Conservation (phyloP, 345 rosid species). For the Citrus cavaleriei region DNA sequence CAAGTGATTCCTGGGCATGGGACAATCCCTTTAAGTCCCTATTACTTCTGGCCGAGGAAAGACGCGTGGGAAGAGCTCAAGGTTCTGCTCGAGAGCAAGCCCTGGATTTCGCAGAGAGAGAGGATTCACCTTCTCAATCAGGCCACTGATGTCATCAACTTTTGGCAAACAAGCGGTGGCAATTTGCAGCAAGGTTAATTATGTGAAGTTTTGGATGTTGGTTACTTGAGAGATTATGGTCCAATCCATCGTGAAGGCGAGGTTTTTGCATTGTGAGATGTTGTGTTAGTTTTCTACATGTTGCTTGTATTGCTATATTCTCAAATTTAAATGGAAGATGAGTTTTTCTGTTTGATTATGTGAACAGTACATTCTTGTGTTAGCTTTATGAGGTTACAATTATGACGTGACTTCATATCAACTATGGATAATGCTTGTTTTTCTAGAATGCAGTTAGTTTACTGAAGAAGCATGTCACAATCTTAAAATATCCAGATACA, state of each 20-base stretch:
- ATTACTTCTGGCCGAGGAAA: slow-evolving; percentile 84
- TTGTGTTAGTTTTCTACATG: background rate
- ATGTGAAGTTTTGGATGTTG: background rate
- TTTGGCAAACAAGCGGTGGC: slow-evolving; percentile 67
- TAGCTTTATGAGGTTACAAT: background rate
- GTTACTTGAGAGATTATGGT: background rate
- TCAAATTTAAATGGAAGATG: background rate
- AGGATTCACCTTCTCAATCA: slow-evolving; percentile 75
- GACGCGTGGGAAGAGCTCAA: slow-evolving; percentile 93
- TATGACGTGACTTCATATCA: background rate
- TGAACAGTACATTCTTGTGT: background rate
- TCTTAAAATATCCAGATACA: background rate
- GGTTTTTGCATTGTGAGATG: background rate
- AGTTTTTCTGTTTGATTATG: background rate
- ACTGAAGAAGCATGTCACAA: background rate
- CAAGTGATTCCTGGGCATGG: slow-evolving; percentile 72
- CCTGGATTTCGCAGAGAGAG: slow-evolving; percentile 77
- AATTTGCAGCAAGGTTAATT: slow-evolving; percentile 19
- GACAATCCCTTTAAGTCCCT: slow-evolving; percentile 75
- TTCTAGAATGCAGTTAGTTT: background rate
- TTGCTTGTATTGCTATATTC: background rate
- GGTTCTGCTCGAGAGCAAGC: slow-evolving; percentile 65
- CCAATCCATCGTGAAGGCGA: background rate
- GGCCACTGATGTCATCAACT: slow-evolving; percentile 78
- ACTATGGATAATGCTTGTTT: background rate